Conservation (phyloP, 805 yeast genomes). For the Hemisphaericaspora nanyangensis region DNA sequence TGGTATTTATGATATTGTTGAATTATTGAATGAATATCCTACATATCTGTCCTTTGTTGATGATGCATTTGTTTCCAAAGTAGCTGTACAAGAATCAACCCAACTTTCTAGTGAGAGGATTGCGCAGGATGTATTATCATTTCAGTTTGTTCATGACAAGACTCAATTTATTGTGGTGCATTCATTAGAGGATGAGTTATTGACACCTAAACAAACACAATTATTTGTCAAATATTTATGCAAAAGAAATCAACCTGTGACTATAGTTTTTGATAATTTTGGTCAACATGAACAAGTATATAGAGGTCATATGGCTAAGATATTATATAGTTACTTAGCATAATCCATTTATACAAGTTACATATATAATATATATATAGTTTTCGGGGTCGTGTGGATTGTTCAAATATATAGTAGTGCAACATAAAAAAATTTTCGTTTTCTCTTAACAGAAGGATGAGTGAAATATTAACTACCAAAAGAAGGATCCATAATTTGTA, state of each 20-base stretch:
- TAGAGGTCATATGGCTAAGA: conserved; percentile 11
- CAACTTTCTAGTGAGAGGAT: conserved; percentile 17
- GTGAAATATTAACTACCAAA: too few relatives aligned
- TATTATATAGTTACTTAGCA: not conserved
- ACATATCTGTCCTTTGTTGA: conserved; percentile 51
- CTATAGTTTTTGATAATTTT: conserved; percentile 27
- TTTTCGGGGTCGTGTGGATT: too few relatives aligned
- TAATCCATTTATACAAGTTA: not conserved
- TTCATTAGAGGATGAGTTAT: conserved; percentile 63
- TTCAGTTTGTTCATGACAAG: not conserved
- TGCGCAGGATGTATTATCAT: not conserved
- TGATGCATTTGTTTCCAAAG: conserved; percentile 46
- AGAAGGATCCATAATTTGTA: too few relatives aligned
- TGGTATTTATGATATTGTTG: conserved; percentile 61
- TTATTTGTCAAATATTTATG: conserved; percentile 34
- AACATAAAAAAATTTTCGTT: too few relatives aligned
- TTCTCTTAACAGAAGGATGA: too few relatives aligned
- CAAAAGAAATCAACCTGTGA: conserved; percentile 7
- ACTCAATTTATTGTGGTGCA: conserved; percentile 45
- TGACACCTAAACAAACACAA: conserved; percentile 49
- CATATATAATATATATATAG: not conserved
- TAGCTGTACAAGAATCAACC: conserved; percentile 19
- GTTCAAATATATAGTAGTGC: too few relatives aligned
- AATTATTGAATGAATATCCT: conserved; percentile 59
- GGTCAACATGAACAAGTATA: conserved; percentile 71